Percentiles rank a stretch among this genome's conserved stretches.
These are phyloP conservation scores for Funneliformis caledonium DNA, from an alignment of 371 early-diverging fungal genomes.

Conservation along the genomic window DNA sequence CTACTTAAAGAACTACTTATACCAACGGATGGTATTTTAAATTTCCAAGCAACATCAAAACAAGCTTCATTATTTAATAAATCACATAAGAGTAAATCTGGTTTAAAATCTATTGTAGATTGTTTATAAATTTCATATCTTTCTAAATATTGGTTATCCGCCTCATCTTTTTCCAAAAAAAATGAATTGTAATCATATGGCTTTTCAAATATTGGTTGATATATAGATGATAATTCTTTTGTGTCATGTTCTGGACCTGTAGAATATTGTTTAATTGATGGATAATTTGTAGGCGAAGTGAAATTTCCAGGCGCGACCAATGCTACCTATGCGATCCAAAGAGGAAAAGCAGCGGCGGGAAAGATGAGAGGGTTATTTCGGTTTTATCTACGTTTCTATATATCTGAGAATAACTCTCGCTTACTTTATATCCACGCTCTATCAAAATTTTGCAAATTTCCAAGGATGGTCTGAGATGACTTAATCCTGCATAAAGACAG, in stretches of 20 bases:
- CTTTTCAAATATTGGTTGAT: neutral
- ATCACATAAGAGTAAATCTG: conserved; percentile 26
- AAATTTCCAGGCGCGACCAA: conserved; percentile 22
- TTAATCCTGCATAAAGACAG: conserved; percentile 1
- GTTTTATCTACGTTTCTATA: neutral
- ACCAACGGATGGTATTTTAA: conserved; percentile 18
- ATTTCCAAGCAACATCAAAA: conserved; percentile 30
- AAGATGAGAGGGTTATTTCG: neutral
- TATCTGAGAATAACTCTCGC: neutral
- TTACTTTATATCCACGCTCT: conserved; percentile 30
- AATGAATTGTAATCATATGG: conserved; percentile 4
- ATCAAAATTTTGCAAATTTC: conserved; percentile 30
- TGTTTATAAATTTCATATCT: neutral
- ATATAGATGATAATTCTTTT: neutral
- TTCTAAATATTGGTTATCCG: neutral
- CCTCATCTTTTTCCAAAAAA: neutral
- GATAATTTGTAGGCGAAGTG: neutral
- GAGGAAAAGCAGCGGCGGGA: neutral
- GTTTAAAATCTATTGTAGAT: conserved; percentile 12
- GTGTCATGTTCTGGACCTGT: conserved; percentile 1
- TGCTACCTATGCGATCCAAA: neutral
- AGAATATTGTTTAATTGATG: neutral
- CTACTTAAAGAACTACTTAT: neutral
- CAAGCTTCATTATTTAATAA: conserved; percentile 18
- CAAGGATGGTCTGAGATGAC: conserved; percentile 17